These are phyloP conservation scores for Hypoxylon sp. DNA, from an alignment of 2,329 filamentous ascomycete species.

Conservation along the genomic window DNA sequence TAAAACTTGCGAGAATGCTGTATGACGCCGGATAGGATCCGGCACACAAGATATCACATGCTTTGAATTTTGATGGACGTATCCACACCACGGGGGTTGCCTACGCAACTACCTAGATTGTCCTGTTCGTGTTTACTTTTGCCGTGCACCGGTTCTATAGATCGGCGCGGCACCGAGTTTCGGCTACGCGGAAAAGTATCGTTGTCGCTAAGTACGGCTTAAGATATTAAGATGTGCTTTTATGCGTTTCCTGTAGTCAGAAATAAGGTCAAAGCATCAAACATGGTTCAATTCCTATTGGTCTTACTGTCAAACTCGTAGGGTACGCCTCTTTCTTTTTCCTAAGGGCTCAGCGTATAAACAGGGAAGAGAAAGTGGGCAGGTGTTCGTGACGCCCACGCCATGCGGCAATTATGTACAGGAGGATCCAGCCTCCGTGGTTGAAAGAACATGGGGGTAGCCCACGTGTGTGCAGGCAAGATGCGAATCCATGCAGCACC, in stretches of 20 bases:
- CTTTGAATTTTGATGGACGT: background rate
- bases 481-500: slow-evolving; percentile 31
- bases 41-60: background rate
- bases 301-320: background rate
- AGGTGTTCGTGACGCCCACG: slow-evolving; percentile 18
- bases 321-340: slow-evolving; percentile 7
- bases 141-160: slow-evolving; percentile 5
- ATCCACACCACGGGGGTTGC: background rate
- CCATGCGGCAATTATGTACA: slow-evolving; percentile 39
- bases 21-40: slow-evolving; percentile 9
- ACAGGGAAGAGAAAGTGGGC: slow-evolving; percentile 1
- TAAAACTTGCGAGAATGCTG: slow-evolving; percentile 10
- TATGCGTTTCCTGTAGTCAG: slow-evolving; percentile 9
- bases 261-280: slow-evolving; percentile 7
- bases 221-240: background rate
- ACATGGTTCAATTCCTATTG: slow-evolving; percentile 25
- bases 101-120: slow-evolving; percentile 4
- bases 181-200: slow-evolving; percentile 2
- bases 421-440: slow-evolving; percentile 17
- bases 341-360: background rate
- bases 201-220: slow-evolving; percentile 14
- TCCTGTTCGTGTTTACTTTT: slow-evolving; percentile 1
- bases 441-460: slow-evolving; percentile 25
- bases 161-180: slow-evolving; percentile 7
- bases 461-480: slow-evolving; percentile 38